These are phyloP conservation scores for Stropharia rugosoannulata DNA, from an alignment of 768 basidiomycete genomes.

Conservation along the genomic window DNA sequence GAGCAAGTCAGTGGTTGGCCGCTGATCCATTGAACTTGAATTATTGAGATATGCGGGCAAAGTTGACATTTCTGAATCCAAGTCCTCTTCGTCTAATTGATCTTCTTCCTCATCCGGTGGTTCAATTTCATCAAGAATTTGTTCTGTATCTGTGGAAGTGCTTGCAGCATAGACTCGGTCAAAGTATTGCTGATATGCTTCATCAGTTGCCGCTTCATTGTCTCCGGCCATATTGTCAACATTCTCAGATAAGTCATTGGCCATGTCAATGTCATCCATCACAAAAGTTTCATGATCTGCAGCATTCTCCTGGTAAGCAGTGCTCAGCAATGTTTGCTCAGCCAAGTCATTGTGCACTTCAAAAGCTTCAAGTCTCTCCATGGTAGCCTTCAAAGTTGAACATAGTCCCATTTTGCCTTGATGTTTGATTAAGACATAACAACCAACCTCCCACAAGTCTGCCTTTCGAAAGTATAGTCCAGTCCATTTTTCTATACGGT, in stretches of 20 bases:
- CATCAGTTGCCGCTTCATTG: background rate
- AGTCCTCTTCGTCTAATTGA: background rate
- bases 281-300: no score
- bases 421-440: background rate
- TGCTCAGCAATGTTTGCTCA: background rate
- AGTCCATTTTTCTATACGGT: background rate
- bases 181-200: background rate
- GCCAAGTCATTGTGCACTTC: background rate
- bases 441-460: background rate
- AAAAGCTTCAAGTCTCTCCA: background rate
- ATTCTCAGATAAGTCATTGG: no score
- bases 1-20: background rate
- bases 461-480: background rate
- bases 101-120: background rate
- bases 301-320: no score
- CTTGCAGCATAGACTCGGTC: background rate
- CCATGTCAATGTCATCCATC: no score
- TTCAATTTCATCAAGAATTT: background rate
- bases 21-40: background rate
- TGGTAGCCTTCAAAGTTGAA: background rate
- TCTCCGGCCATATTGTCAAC: background rate
- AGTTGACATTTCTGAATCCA: background rate
- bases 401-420: background rate
- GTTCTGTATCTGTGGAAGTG: background rate
- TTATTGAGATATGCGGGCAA: background rate